Base-by-base conservation (phyloP, 2,329 filamentous ascomycete species). In the Coniochaeta prunicola region DNA sequence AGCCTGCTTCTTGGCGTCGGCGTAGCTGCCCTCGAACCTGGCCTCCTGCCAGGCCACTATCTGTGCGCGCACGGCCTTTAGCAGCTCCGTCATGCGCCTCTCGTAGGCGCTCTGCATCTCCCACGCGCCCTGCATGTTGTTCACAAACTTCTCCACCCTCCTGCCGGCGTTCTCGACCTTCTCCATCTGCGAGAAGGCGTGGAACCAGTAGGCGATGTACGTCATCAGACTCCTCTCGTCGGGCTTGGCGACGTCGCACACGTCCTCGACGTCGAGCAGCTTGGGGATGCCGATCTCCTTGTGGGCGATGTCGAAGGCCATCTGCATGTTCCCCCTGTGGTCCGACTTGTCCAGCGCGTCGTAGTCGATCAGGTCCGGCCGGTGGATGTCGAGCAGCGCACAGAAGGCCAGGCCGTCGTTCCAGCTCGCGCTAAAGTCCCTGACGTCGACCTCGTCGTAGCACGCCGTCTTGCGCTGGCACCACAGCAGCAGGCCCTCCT, bases 161-260 rank as follows among this genome's bases (percentile, higher is more conserved):
- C 94, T 85, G 5, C 94, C 94, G 4, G 94, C 94, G 71, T 99
- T 99, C 74, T 99, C 94, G 9, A 99, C 94, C 71, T 93, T 90
- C 76, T 99, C 94, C 87, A 99, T 96, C 70, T 97, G 93, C 31
- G 93, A 97, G 73, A 99, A 99, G 66, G 94, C 94, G 71, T 99
- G 94, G 82, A 99, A 99, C 94, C 94, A 99, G 79, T 99, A 99
- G 64, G 94, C 94, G 67, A 99, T 99, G 74, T 99, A 99, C 0
- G 94, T 99, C 94, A 99, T 99, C 71, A 99, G 81, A 72, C 90
- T 96, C 67, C 91, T 88, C 75, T 99, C 94, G 71, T 99, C 94
- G 26, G 94, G 94, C 76, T 94, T 96, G 26, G 92, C 84, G 30
- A 99, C 93, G 71, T 99, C 94, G 72, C 91, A 96, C 21, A 99